phyloP scores from a whole-genome alignment of 2,329 filamentous ascomycete genomes.

The Aspergillus sojae region DNA sequence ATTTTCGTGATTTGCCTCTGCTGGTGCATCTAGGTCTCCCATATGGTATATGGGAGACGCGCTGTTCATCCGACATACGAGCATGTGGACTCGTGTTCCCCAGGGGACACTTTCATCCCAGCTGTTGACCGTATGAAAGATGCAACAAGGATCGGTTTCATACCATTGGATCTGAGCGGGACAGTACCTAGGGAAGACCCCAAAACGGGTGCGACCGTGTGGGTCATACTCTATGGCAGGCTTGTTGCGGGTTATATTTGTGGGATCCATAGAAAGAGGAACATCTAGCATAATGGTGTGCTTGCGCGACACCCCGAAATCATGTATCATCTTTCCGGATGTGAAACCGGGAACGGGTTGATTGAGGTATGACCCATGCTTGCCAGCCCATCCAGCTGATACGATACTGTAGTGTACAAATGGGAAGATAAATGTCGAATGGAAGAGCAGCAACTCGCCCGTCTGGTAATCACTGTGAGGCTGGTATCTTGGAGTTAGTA shows the following conservation, averaged over 20 bases:
- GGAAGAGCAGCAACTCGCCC: constrained; percentile 68
- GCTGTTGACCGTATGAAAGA: constrained; percentile 72
- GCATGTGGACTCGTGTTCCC: constrained; percentile 59
- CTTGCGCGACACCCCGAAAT: constrained; percentile 67
- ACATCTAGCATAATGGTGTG: constrained; percentile 72
- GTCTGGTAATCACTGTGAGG: constrained; percentile 67
- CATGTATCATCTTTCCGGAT: constrained; percentile 74
- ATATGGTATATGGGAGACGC: constrained; percentile 66
- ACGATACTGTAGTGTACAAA: constrained; percentile 69
- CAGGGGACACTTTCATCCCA: constrained; percentile 59
- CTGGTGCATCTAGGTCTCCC: constrained; percentile 62
- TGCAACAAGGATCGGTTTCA: constrained; percentile 67
- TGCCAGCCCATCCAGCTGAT: constrained; percentile 35
- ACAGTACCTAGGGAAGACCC: constrained; percentile 65
- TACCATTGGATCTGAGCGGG: constrained; percentile 66
- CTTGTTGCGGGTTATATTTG: constrained; percentile 38
- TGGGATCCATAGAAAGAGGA: constrained; percentile 65
- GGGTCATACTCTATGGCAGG: constrained; percentile 64
- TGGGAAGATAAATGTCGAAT: constrained; percentile 66
- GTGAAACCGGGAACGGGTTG: constrained; percentile 62
- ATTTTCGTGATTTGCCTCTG: constrained; percentile 56
- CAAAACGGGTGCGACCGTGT: constrained; percentile 62
- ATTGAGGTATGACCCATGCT: constrained; percentile 44
- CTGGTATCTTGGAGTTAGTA: constrained; percentile 32
- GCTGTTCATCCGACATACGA: constrained; percentile 69